Evolutionary conservation across 441 rosid species (phyloP), one percentile per base, ranked within the genome.

Genomic region (Adansonia rubrostipa): DNA sequence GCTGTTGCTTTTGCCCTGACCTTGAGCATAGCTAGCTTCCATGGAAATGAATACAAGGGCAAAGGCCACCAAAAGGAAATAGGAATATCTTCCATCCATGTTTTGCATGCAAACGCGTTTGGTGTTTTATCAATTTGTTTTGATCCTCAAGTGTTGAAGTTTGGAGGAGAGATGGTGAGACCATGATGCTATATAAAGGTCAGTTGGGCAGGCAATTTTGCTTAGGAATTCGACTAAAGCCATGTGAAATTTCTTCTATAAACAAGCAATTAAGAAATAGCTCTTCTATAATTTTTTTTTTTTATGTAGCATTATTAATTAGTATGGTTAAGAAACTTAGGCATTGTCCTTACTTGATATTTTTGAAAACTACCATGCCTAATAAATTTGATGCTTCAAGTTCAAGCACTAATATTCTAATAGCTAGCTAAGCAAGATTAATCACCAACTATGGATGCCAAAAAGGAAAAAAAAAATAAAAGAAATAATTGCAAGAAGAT

Each of bases 1-100:
- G 56, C 58, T 58, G 53, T 48, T 28, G 36, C 36, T 6, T 48
- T 48, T 48, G 53, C 53, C 53, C 3, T 48, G 53, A 8, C 65
- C 85, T 61, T 68, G 84, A 57, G 79, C 88, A 51, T 69, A 9
- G 56, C 47, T 72, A 6, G 81, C 86, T n/a, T 81, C 89, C 14
- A 82, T 81, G 75, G 84, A 83, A 42, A 88, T 70, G 42, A 92
- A 61, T 17, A 87, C 72, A 24, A 86, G 78, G 45, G 87, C 80
- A 78, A 89, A 17, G 47, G 84, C 82, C 58, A 76, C 84, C 67
- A 84, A 81, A 83, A 85, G 75, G 72, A 76, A 84, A 44, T 87
- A 80, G 86, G 11, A 7, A 2, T 80, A 80, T 67, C 73, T 73
- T 56, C 9, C 64, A 79, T 69, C 87, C 92, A 87, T 88, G 54